These are phyloP conservation scores for Polyplosphaeria fusca DNA, from an alignment of 495 filamentous ascomycete genomes.

Conservation along the genomic window DNA sequence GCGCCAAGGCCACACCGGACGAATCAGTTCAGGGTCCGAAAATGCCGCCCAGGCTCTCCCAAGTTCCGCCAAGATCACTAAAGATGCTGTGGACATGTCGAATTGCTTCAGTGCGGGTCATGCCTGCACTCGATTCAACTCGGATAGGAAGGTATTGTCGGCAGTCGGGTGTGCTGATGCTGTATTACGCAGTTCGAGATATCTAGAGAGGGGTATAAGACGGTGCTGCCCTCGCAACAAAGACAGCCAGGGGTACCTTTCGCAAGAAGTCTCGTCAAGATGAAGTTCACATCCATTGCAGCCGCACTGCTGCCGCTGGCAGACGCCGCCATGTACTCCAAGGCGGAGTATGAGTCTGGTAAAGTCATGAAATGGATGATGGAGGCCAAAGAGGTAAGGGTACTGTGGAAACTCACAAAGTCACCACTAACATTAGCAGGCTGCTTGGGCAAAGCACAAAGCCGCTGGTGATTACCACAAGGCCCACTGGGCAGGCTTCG, in stretches of 20 bases:
- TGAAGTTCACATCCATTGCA: slow-evolving; percentile 20
- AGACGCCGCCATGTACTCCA: slow-evolving; percentile 10
- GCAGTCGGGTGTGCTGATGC: background rate
- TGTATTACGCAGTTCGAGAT: background rate
- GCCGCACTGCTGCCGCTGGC: slow-evolving; percentile 12
- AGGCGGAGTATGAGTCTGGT: slow-evolving; percentile 19
- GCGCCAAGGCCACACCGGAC: background rate
- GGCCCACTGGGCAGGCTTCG: slow-evolving; percentile 13
- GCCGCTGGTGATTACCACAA: slow-evolving; percentile 17
- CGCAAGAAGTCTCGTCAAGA: slow-evolving; percentile 2
- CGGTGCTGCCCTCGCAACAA: background rate
- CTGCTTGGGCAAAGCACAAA: slow-evolving; percentile 17
- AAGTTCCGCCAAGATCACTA: background rate
- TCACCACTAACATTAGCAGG: slow-evolving; percentile 1
- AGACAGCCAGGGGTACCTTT: background rate
- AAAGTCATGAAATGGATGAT: slow-evolving; percentile 19
- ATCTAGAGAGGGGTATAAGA: background rate
- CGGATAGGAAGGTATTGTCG: slow-evolving; percentile 21
- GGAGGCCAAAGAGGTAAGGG: slow-evolving; percentile 20
- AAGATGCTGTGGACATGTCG: background rate
- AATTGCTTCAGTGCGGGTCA: background rate
- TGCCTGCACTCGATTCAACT: background rate
- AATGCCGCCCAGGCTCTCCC: background rate
- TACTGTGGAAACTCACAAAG: background rate
- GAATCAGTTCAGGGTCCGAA: background rate